Percentiles rank a stretch among this genome's conserved stretches.
These are phyloP conservation scores for Dactylorhiza incarnata DNA, from an alignment of 106 monocot genomes.

Conservation along the genomic window DNA sequence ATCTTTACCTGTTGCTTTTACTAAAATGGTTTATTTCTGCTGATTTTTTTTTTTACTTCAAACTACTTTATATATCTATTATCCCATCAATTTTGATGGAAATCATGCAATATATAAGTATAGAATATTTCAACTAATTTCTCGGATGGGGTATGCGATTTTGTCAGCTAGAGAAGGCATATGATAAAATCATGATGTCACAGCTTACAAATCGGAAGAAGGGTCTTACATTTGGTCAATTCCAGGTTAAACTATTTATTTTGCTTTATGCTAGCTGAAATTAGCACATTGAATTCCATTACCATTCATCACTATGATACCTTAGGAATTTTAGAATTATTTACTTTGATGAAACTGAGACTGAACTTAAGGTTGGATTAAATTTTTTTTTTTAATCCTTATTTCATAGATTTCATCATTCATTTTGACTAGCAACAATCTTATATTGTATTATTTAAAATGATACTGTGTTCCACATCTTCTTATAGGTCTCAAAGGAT, in stretches of 20 bases:
- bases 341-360: neutral
- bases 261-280: neutral
- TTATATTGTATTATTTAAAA: neutral
- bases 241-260: conserved; percentile 44
- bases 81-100: neutral
- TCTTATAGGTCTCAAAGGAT: conserved; percentile 81
- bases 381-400: neutral
- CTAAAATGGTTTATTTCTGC: neutral
- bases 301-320: neutral
- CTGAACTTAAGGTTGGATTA: neutral
- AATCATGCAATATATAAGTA: neutral
- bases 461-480: neutral
- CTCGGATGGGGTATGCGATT: neutral
- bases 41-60: conserved; percentile 1
- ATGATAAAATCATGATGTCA: conserved; percentile 94
- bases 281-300: neutral
- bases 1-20: neutral
- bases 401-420: neutral
- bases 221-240: conserved; percentile 81
- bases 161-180: conserved; percentile 81
- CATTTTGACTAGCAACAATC: neutral
- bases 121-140: neutral
- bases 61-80: neutral
- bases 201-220: conserved; percentile 87
- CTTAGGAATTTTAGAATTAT: neutral